Base-by-base conservation (phyloP, 2,329 filamentous ascomycete species). In the Pseudopithomyces maydicus region DNA sequence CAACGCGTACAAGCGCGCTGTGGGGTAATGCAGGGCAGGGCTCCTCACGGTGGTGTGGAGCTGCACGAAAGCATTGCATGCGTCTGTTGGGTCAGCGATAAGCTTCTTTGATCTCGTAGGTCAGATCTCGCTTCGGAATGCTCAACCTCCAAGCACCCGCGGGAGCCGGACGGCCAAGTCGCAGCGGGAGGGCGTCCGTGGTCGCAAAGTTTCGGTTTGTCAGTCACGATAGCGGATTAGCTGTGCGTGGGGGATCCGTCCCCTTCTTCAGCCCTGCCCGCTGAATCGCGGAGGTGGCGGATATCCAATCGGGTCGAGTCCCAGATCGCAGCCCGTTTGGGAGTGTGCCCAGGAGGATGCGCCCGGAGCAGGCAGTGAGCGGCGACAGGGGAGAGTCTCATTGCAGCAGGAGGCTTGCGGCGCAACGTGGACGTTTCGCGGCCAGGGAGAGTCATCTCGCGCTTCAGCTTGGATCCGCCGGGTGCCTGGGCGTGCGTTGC, bases 41-140 rank as follows among this genome's bases (percentile, higher is more conserved):
- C 54, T 56, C 52, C 51, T 29, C 8, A 39, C 20, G 57, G 54
- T 58, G 56, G 35, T 51, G 52, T 59, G 36, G 35, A 52, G 51
- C 59, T 66, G 66, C 65, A 68, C 59, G 63, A 59, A 59, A 63
- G 58, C 57, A 48, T 52, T 64, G 57, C 61, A 54, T 66, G 65
- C 63, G 53, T 64, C 7, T 42, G 8, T 52, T 52, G 53, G 56
- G 59, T 47, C 39, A 44, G 58, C 66, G 70, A 73, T 73, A 73
- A 73, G 60, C 58, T 64, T 59, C 55, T 45, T 56, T 43, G 29
- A 45, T 58, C 56, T 70, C 59, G 70, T 61, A 71, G 70, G 70
- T 22, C 29, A 23, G 17, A 26, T 29, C 14, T 20, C 20, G 8
- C 4, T 45, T 20, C 14, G 14, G n/a, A n/a, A n/a, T n/a, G n/a